Percentiles rank a stretch among this genome's conserved stretches.
phyloP scores from a whole-genome alignment of 2,329 filamentous ascomycete species.

The Aspergillus fructus region DNA sequence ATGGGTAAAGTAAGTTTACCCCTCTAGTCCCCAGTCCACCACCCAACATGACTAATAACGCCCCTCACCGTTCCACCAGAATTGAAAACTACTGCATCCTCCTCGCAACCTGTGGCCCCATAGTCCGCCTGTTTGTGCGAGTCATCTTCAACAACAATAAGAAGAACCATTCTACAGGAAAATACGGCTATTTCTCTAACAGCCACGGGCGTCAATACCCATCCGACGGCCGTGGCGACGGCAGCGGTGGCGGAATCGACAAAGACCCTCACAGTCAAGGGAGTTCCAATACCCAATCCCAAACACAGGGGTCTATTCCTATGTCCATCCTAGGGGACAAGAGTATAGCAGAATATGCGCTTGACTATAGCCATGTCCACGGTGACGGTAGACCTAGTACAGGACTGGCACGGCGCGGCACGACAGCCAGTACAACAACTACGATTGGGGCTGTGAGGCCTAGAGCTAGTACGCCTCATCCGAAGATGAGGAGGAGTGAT shows the following conservation, averaged over 20 bases:
- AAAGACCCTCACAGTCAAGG: not conserved
- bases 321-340: conserved; percentile 5
- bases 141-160: conserved; percentile 19
- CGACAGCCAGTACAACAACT: too few species aligned
- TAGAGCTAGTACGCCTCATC: too few species aligned
- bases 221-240: not conserved
- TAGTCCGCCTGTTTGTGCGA: conserved; percentile 33
- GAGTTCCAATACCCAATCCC: not conserved
- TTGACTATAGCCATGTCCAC: too few species aligned
- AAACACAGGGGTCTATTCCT: not conserved
- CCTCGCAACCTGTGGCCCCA: conserved; percentile 34
- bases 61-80: conserved; percentile 13
- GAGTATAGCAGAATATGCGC: too few species aligned
- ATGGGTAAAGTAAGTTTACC: conserved; percentile 36
- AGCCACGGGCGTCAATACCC: not conserved
- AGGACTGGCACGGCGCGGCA: too few species aligned
- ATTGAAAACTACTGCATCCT: conserved; percentile 41
- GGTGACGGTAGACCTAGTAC: too few species aligned
- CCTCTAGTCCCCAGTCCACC: not conserved
- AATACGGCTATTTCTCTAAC: conserved; percentile 17
- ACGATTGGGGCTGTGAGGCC: too few species aligned
- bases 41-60: too few species aligned
- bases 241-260: conserved; percentile 4
- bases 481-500: not conserved
- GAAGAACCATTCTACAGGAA: not conserved